Evolutionary conservation across 805 yeast genomes (phyloP), one percentile per base, ranked within the genome.

Genomic region (Teunomyces atbi): DNA sequence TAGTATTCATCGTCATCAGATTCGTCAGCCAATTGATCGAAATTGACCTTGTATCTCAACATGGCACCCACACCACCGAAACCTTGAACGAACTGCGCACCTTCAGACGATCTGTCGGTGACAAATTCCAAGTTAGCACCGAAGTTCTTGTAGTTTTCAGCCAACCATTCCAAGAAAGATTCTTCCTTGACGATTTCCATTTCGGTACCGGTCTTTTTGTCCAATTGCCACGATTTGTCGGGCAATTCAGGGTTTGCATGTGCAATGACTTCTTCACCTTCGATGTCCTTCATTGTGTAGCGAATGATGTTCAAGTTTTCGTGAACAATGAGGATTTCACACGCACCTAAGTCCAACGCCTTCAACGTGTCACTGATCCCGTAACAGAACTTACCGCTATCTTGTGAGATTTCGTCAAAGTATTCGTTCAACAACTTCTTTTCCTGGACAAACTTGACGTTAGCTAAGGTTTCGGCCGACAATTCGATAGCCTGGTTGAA

Each of bases 21-120:
- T 46, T 89, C 97, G 45, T 89, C 96, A 44, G 76, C 86, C 64
- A 94, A 80, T 76, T 90, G 97, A 68, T 94, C 99, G 61, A 94
- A 94, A 75, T 94, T 94, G 58, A 94, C 94, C 72, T 90, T 90
- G 73, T 94, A 94, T 75, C 99, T 89, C 67, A 94, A 76, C 59
- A 94, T 67, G 48, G 97, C 97, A 68, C 99, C 99, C 56, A 94
- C 81, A 74, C 99, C 99, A 86, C 99, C 99, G 64, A 94, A 94
- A 49, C 99, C 99, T 59, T 83, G 85, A 49, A 86, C 95, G 70
- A 94, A 94, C 76, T 94, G 99, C 39, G 98, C 96, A 77, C 99
- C 99, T 73, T 94, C 99, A 37, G 96, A 85, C 18, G 96, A 87
- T 73, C 89, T 84, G 74, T 94, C 98, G 42, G 97, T 88, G 57